These are phyloP conservation scores for Coemansia asiatica DNA, from an alignment of 192 early-diverging fungal species.

Conservation along the genomic window DNA sequence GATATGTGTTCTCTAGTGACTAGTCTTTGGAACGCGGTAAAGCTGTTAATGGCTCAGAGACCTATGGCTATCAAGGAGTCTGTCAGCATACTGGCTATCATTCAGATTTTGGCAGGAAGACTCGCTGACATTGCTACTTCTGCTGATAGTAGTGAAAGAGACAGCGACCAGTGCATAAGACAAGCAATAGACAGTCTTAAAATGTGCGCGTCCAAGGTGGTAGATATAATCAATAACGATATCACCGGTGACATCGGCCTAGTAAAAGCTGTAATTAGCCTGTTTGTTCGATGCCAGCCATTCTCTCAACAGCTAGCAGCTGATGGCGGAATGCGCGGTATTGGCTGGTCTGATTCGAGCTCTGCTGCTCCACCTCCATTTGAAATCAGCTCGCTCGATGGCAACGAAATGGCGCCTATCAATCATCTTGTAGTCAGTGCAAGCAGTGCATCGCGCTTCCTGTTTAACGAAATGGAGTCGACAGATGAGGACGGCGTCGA, in stretches of 20 bases:
- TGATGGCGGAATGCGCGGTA: background rate
- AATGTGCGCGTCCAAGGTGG: conserved; percentile 14
- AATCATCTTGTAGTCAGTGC: conserved; percentile 16
- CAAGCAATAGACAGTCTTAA: conserved; percentile 10
- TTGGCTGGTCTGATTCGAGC: background rate
- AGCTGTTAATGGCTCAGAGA: conserved; percentile 13
- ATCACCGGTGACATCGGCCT: conserved; percentile 22
- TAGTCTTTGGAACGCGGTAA: conserved; percentile 14
- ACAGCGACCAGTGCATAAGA: background rate
- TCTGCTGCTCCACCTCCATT: background rate
- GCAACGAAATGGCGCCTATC: conserved; percentile 22
- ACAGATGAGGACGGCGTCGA: conserved; percentile 16
- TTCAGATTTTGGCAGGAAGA: conserved; percentile 5
- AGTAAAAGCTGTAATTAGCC: conserved; percentile 12
- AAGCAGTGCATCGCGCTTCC: conserved; percentile 20
- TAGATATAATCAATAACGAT: conserved; percentile 13
- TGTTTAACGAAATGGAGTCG: background rate
- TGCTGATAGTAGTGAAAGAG: background rate
- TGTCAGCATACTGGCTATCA: conserved; percentile 6
- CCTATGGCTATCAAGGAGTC: conserved; percentile 23
- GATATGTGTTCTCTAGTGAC: conserved; percentile 9
- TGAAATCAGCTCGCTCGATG: conserved; percentile 7
- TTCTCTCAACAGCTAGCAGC: conserved; percentile 9
- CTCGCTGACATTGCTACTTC: conserved; percentile 5
- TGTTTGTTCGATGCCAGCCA: conserved; percentile 23